These are phyloP conservation scores for Fusarium cyanostomum DNA, from an alignment of 2,329 filamentous ascomycete genomes.

Conservation along the genomic window DNA sequence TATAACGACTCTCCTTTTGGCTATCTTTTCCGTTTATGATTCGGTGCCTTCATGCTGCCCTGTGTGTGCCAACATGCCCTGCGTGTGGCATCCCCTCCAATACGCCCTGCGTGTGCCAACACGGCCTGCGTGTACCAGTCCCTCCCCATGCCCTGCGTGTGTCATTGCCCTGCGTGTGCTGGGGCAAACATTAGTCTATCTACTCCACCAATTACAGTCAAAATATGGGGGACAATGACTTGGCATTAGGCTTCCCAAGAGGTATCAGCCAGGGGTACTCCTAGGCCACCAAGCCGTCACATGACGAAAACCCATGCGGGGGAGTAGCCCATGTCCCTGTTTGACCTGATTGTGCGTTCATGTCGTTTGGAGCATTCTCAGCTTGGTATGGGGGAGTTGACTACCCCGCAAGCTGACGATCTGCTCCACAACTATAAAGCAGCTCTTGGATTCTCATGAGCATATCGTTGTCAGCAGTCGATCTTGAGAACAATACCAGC, in stretches of 20 bases:
- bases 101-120: conserved; percentile 19
- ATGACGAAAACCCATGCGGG: conserved; percentile 7
- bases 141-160: conserved; percentile 6
- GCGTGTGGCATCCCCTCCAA: not conserved
- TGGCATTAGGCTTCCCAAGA: not conserved
- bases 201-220: not conserved
- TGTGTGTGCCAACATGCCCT: not conserved
- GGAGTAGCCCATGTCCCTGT: not conserved
- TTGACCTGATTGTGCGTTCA: not conserved
- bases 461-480: not conserved
- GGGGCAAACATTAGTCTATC: not conserved
- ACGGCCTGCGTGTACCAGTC: conserved; percentile 1
- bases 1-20: not conserved
- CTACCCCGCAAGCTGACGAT: conserved; percentile 8
- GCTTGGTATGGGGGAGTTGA: not conserved
- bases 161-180: conserved; percentile 10
- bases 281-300: not conserved
- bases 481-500: not conserved
- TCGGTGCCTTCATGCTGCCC: not conserved
- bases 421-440: conserved; percentile 11
- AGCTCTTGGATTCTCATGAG: not conserved
- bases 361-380: conserved; percentile 1
- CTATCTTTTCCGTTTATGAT: not conserved
- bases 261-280: not conserved
- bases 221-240: not conserved